Conservation (phyloP, 2,329 filamentous ascomycete genomes). For the Amauroascus niger region DNA sequence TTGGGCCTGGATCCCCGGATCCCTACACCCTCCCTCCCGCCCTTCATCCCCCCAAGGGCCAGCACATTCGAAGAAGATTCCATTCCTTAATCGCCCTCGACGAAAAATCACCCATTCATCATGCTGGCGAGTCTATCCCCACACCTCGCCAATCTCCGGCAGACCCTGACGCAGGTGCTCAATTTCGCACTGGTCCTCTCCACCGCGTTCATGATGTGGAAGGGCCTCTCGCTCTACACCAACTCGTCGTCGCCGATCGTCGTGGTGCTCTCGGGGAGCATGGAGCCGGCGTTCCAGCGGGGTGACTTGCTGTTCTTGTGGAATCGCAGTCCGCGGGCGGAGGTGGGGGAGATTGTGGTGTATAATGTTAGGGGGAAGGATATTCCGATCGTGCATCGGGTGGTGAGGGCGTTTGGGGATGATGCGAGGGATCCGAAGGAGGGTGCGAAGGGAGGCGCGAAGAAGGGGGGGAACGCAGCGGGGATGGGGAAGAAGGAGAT, state of each 20-base stretch:
- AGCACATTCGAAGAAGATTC: too few relatives aligned
- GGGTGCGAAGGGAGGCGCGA: constrained; percentile 22
- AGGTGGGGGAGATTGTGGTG: constrained; percentile 64
- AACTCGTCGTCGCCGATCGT: constrained; percentile 63
- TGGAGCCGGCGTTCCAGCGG: constrained; percentile 58
- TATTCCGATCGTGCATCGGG: constrained; percentile 91
- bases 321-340: constrained; percentile 52
- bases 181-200: constrained; percentile 87
- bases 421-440: constrained; percentile 30
- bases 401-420: constrained; percentile 60
- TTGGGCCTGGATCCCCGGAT: too few relatives aligned
- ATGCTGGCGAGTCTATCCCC: constrained; percentile 60
- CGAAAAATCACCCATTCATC: constrained; percentile 18
- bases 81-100: too few relatives aligned
- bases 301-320: constrained; percentile 56
- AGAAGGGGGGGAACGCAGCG: constrained; percentile 8
- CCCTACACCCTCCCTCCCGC: not conserved
- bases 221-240: constrained; percentile 68
- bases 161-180: constrained; percentile 69
- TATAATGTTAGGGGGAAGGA: constrained; percentile 88
- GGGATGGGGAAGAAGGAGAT: constrained; percentile 6
- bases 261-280: constrained; percentile 56
- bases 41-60: not conserved
- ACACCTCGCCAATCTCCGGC: constrained; percentile 58
- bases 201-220: constrained; percentile 93